Percentiles rank a stretch among this genome's conserved stretches.
These are phyloP conservation scores for Botrytis elliptica DNA, from an alignment of 2,329 filamentous ascomycete genomes.

Conservation along the genomic window DNA sequence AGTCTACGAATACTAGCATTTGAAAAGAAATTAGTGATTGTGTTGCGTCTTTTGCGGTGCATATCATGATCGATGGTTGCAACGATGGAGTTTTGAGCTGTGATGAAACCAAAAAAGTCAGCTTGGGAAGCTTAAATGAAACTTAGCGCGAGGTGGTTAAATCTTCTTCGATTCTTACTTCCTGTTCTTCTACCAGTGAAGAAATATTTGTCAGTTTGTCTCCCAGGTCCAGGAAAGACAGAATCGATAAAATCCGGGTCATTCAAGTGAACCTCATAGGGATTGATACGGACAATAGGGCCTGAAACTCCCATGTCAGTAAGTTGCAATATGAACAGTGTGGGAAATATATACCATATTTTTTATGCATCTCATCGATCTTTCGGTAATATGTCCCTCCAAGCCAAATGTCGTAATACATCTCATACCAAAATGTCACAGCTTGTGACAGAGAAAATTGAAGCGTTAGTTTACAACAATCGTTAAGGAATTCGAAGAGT, in stretches of 20 bases:
- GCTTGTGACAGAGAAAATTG: not conserved
- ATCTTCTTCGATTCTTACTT: not conserved
- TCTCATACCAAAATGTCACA: not conserved
- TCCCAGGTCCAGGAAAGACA: not conserved
- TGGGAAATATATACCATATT: not conserved
- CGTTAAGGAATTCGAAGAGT: not conserved
- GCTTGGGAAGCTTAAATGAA: not conserved
- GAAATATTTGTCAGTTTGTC: not conserved
- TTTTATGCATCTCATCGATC: not conserved
- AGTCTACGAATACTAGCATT: not conserved
- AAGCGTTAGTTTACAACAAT: not conserved
- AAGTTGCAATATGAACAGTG: not conserved
- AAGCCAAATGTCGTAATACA: not conserved
- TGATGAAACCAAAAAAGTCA: not conserved
- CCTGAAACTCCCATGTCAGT: not conserved
- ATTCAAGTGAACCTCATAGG: not conserved
- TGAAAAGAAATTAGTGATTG: not conserved
- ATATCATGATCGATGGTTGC: not conserved
- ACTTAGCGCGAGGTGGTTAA: not conserved
- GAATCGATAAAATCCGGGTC: not conserved
- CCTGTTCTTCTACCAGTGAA: constrained; percentile 1
- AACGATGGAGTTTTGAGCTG: constrained; percentile 23
- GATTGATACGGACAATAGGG: not conserved
- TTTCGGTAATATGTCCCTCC: not conserved
- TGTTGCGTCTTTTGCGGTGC: not conserved